Evolutionary conservation across 352 stramenopile species (phyloP), one percentile per base, ranked within the genome.

Genomic region (Elongisporangium prolatum): DNA sequence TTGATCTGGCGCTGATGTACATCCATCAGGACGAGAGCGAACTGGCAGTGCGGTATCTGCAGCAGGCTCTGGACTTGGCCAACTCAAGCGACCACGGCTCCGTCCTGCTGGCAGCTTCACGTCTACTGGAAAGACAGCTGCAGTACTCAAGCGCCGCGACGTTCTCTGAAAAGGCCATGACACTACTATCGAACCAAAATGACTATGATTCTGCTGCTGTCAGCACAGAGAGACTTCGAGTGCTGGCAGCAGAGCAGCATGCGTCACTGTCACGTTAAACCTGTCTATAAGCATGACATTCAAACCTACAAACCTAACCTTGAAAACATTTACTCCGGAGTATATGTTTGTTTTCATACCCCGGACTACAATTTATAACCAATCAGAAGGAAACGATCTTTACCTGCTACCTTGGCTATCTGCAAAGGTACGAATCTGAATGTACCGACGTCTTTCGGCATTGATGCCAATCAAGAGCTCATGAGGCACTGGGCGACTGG

Each of bases 401-500:
- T 40, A 40, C 1, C 14, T 40, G 28, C 9, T 40, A 13, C 28
- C 28, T 40, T 40, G 28, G 28, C 4, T 2, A 40, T 40, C 28
- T 9, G 9, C 28, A 40, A 40, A 40, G 28, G 28, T 40, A 40
- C 28, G 28, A 40, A 40, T 40, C 28, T 9, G 8, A 40, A 8
- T 40, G 28, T 14, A 40, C 28, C 28, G 28, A 40, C 16, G 13
- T 72, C 4, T 9, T 34, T 34, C n/a, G n/a, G n/a, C n/a, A n/a
- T n/a, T 34, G 25, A 40, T 40, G 28, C 28, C 4, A 40, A 40
- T 40, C 28, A 40, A 40, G 28, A 40, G 28, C 28, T 40, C 28
- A 40, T 40, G 28, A 8, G 28, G 9, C 28, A 8, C 4, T 40
- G 28, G 28, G 28, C 28, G 4, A 40, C 8, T 13, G 28, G 28